A percentile compares a stretch with the other conserved stretches of the same genome.
phyloP scores from a whole-genome alignment of 495 filamentous ascomycete species.

The Elaphomyces granulatus region DNA sequence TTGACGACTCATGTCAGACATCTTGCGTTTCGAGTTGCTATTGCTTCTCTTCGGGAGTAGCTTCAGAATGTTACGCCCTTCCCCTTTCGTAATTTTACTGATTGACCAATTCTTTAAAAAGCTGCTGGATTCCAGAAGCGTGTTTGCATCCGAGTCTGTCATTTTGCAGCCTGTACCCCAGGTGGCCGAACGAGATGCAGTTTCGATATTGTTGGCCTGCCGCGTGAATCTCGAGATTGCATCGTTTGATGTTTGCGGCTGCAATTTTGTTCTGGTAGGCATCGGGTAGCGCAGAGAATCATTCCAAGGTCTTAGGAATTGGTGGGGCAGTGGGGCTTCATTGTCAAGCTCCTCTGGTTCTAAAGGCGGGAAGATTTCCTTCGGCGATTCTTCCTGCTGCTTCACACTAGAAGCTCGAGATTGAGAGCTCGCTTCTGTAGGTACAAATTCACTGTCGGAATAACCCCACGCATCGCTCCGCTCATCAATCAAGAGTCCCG shows the following conservation, averaged over 20 bases:
- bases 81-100: conserved; percentile 27
- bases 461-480: conserved; percentile 28
- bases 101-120: conserved; percentile 51
- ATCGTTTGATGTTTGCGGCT: conserved; percentile 30
- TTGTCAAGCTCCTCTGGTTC: conserved; percentile 11
- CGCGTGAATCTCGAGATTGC: conserved; percentile 33
- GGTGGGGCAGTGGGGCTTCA: conserved; percentile 14
- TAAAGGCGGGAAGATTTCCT: conserved; percentile 16
- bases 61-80: conserved; percentile 30
- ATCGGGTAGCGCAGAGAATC: conserved; percentile 22
- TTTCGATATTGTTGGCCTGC: conserved; percentile 31
- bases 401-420: conserved; percentile 21
- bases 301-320: conserved; percentile 31
- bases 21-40: conserved; percentile 34
- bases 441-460: conserved; percentile 14
- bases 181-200: conserved; percentile 50
- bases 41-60: conserved; percentile 41
- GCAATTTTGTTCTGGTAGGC: conserved; percentile 20
- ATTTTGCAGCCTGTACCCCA: conserved; percentile 50
- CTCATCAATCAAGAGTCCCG: conserved; percentile 32
- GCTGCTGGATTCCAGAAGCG: conserved; percentile 37
- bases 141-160: conserved; percentile 47
- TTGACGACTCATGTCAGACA: conserved; percentile 21
- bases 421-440: conserved; percentile 13
- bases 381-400: conserved; percentile 17